Evolutionary conservation across 169 alveolate genomes (phyloP), one percentile per base, ranked within the genome.

Genomic region (Eimeria maxima): DNA sequence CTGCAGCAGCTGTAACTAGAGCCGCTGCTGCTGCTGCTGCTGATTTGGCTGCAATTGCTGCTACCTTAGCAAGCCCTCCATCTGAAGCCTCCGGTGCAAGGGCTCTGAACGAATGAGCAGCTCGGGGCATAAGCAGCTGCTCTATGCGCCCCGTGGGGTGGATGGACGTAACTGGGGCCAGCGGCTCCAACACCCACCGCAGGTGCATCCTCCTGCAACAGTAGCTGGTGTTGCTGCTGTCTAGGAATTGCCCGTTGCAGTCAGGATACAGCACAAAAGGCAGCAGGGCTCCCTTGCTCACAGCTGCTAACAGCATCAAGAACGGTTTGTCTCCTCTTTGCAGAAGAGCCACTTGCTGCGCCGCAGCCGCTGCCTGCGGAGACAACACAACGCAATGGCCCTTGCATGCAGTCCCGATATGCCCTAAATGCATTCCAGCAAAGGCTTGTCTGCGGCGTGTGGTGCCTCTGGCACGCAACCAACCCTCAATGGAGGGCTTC

Each of bases 101-200:
- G 38, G 92, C 71, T 67, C 92, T 84, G 20, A 84, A 84, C 8
- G 92, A 50, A 20, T 84, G 76, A 38, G 76, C 76, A 0, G 92
- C 92, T 4, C 92, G 73, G 27, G 92, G 92, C 92, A 84, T 84
- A 57, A 84, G 76, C 78, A 84, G 33, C 44, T 84, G 76, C 57
- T 84, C 92, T 29, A 84, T 84, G 57, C 92, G 92, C 33, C 92
- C 92, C 16, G 92, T 57, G 78, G 50, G 92, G 92, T 84, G 73
- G 55, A 57, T 44, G 78, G 92, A 84, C 80, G 92, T 84, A 27
- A 84, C 44, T 33, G 92, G 92, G 3, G 60, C 50, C 60, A 84
- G 73, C 33, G 92, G 92, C 92, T 84, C 76, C 53, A 84, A 24
- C 78, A 84, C 92, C 92, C 92, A 84, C 24, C 29, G 76, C 57